Base-by-base conservation (phyloP, 2,329 filamentous ascomycete genomes). In the Albophoma yamanashiensis region DNA sequence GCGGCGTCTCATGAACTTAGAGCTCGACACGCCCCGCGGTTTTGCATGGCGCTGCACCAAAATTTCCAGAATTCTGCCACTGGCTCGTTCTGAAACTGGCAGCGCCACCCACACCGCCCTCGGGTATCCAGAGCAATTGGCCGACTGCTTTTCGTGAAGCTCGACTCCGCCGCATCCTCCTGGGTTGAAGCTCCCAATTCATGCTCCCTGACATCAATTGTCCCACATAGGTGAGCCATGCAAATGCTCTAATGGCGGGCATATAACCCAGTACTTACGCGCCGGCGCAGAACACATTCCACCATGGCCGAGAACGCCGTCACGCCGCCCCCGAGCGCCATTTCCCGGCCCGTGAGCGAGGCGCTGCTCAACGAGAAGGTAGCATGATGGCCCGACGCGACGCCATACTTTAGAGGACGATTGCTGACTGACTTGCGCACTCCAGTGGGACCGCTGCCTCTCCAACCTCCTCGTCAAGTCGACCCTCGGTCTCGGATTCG, bases 351-450 rank as follows among this genome's bases (percentile, higher is more conserved):
- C 65, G 89, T 97, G 79, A 97, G 93, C 82, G 94, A 99, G 82
- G 91, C 93, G 72, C 86, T 99, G 71, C 85, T 99, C 73, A 97
- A 97, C 78, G 94, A 99, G 80, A 99, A 99, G 92, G 94, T 97
- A 86, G 66, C 71, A 38, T 36, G 31, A 22, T 6, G 2, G 4
- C 20, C 50, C 4, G 2, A 36, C 20, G 50, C 2, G 8, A 31
- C 31, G 50, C 50, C 20, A 8, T 36, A 15, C 4, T 6, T 4
- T 20, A 11, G 20, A 38, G 11, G 50, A 27, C 9, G 31, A 53
- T 55, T 47, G 31, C 60, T 61, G 40, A 61, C 39, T 31, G 14
- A 38, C 15, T 34, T 20, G 40, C 40, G 40, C 15, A 27, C 25
- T 27, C 22, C 64, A 99, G 94, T 99, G 94, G 94, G 94, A 99